Conservation (phyloP, 2,329 filamentous ascomycete species). For the Phyllosticta citrichinensis region DNA sequence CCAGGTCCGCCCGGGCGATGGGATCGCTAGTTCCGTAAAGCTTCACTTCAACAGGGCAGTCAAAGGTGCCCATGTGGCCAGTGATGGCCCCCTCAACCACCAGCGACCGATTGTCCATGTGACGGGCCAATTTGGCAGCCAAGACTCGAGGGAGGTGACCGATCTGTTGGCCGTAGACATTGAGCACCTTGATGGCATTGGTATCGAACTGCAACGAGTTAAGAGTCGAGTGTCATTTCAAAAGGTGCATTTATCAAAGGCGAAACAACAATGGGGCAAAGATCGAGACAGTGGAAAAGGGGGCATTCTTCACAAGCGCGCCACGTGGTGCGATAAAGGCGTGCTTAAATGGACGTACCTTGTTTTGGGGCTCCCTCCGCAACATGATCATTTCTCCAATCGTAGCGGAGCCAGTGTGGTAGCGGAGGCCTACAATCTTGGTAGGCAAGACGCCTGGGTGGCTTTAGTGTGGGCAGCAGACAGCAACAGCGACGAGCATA, state of each 20-base stretch:
- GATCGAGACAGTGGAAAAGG: too few relatives aligned
- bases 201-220: slow-evolving; percentile 43
- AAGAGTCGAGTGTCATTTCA: too few relatives aligned
- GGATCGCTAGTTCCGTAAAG: slow-evolving; percentile 59
- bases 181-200: slow-evolving; percentile 71
- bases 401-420: slow-evolving; percentile 26
- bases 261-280: too few relatives aligned
- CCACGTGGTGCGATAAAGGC: background rate
- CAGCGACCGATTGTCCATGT: slow-evolving; percentile 48
- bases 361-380: slow-evolving; percentile 56
- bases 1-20: slow-evolving; percentile 43
- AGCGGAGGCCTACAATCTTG: slow-evolving; percentile 50
- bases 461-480: background rate
- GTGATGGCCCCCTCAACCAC: slow-evolving; percentile 59
- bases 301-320: background rate
- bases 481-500: background rate
- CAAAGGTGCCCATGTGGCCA: slow-evolving; percentile 55
- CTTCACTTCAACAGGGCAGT: slow-evolving; percentile 61
- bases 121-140: slow-evolving; percentile 62
- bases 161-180: slow-evolving; percentile 65
- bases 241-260: too few relatives aligned
- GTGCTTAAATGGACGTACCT: slow-evolving; percentile 9
- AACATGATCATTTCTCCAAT: slow-evolving; percentile 24
- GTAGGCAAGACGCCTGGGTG: slow-evolving; percentile 29
- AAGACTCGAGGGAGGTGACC: slow-evolving; percentile 63